phyloP scores from a whole-genome alignment of 768 basidiomycete species.

The Leccinum incarnatum region DNA sequence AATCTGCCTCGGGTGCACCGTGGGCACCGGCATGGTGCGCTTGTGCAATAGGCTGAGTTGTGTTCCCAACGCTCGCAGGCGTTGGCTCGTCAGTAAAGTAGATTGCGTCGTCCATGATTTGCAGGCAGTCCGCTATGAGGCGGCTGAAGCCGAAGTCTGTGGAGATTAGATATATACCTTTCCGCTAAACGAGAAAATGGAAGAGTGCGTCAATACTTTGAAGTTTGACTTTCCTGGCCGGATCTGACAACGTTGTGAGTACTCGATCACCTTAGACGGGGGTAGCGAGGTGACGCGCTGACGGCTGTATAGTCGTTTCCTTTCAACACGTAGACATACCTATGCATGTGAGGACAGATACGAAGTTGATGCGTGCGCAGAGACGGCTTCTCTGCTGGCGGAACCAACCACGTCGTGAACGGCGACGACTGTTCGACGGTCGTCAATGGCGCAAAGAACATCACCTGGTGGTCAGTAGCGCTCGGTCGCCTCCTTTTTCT shows the following conservation, averaged over 20 bases:
- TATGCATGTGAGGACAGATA: not conserved
- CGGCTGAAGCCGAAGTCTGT: conserved; percentile 23
- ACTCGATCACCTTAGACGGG: not conserved
- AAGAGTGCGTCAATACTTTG: not conserved
- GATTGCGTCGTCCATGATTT: conserved; percentile 52
- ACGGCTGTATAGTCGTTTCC: not conserved
- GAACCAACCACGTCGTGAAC: conserved; percentile 41
- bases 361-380: not conserved
- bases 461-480: conserved; percentile 41
- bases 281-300: not conserved
- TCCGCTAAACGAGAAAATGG: conserved; percentile 3
- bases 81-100: conserved; percentile 40
- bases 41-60: not conserved
- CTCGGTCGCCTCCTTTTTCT: not conserved
- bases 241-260: conserved; percentile 39
- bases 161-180: conserved; percentile 28
- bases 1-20: not conserved
- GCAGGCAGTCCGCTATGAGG: conserved; percentile 41
- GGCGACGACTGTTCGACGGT: conserved; percentile 65
- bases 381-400: not conserved
- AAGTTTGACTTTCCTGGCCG: conserved; percentile 36
- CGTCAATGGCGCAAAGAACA: conserved; percentile 53
- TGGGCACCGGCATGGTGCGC: not conserved
- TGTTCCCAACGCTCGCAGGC: not conserved
- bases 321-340: not conserved